Evolutionary conservation across 2,329 filamentous ascomycete species (phyloP), one percentile per base, ranked within the genome.

Genomic region (Endocalyx cinctus): DNA sequence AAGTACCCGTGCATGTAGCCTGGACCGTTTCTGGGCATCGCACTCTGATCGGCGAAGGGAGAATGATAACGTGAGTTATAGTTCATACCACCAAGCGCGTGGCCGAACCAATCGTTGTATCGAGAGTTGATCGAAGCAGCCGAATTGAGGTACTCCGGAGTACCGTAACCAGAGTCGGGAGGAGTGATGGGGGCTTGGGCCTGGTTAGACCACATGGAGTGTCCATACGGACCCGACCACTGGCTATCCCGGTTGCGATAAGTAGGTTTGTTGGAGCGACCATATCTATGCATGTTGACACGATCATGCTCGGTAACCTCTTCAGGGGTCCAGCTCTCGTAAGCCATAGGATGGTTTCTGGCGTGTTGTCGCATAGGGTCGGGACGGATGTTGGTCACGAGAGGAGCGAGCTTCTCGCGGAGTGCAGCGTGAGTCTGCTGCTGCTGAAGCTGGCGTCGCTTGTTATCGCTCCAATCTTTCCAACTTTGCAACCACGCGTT

Each of bases 401-500:
- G 55, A 1, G 69, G 60, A 5, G 66, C 60, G 14, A 74, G 56
- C 38, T 70, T 67, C 42, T 77, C 73, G 36, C 70, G 69, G 43
- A 53, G 43, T 20, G 53, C 63, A 29, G 60, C 65, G 42, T 70
- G 63, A 2, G 62, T 64, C 46, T 69, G 61, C 25, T 47, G 51
- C 31, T 55, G 48, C 29, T 49, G 45, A 17, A 51, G 35, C 17
- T 43, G 46, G 4, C 47, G 41, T n/a, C 46, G 48, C 64, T 74
- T 77, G 53, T 61, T 64, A 27, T 67, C 60, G 44, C 70, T 63
- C 70, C 74, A 79, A 11, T 74, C 68, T 27, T 69, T 62, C 75
- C 75, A 79, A 57, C 72, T 78, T 40, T 69, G 68, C 38, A 79
- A 58, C 75, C 75, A 79, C 17, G 75, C 75, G 34, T 73, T 72